Conservation (phyloP, 495 filamentous ascomycete genomes). For the Barbatosphaeria neglecta region DNA sequence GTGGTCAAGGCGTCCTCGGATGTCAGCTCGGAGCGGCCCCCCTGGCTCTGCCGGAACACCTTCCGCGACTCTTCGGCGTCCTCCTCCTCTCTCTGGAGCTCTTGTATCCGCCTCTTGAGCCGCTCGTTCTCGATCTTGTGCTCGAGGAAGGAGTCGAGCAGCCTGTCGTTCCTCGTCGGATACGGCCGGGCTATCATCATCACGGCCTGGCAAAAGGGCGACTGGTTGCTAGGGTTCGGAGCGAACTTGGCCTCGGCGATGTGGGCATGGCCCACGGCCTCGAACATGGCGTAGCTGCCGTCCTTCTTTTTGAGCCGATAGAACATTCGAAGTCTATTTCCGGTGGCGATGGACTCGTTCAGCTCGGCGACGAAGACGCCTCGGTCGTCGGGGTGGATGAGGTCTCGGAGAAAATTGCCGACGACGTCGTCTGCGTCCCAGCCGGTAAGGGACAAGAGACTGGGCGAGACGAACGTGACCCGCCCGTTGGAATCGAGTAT, state of each 20-base stretch:
- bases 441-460: conserved; percentile 65
- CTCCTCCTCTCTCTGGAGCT: conserved; percentile 71
- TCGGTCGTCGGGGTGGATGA: conserved; percentile 82
- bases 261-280: conserved; percentile 86
- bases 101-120: conserved; percentile 68
- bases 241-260: conserved; percentile 55
- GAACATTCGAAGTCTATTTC: conserved; percentile 71
- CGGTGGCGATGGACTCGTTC: conserved; percentile 80
- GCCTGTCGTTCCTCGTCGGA: conserved; percentile 69
- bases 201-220: conserved; percentile 71
- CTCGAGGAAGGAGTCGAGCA: conserved; percentile 89
- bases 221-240: conserved; percentile 49
- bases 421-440: conserved; percentile 58
- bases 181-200: conserved; percentile 93
- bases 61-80: conserved; percentile 47
- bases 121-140: conserved; percentile 97
- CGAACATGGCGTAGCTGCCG: conserved; percentile 65
- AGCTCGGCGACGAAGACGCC: conserved; percentile 78
- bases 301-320: conserved; percentile 76
- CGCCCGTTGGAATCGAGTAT: conserved; percentile 76
- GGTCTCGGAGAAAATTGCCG: conserved; percentile 61
- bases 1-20: conserved; percentile 31
- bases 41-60: conserved; percentile 41
- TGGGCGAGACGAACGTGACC: conserved; percentile 76
- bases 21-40: conserved; percentile 40